Evolutionary conservation across 2,329 filamentous ascomycete species (phyloP), one percentile per base, ranked within the genome.

Genomic region (Hypoxylon sp.): DNA sequence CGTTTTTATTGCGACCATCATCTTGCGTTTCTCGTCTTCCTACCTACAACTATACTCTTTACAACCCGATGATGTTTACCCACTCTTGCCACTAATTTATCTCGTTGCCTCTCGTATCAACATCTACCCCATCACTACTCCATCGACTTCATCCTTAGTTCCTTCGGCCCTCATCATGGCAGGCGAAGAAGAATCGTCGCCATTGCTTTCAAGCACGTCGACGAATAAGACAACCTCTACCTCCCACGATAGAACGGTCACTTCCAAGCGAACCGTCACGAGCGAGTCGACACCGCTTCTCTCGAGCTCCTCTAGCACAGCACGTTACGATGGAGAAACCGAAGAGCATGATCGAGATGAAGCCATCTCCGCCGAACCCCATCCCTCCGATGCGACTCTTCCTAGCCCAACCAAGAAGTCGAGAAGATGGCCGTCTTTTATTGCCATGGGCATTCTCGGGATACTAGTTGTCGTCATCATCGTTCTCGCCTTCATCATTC

Each of bases 401-500:
- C 27, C 57, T 17, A 66, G 63, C n/a, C 65, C 67, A 4, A 62
- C 69, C 4, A 79, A 75, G 55, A 73, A 71, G 33, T 70, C 75
- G 62, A 78, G 79, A 64, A 80, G 87, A 77, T 96, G 91, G 91
- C 88, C 91, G 7, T 94, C 89, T 31, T 79, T 92, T 26, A 80
- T 96, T 31, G 89, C 93, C 24, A 84, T 97, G 60, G 66, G 82
- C 1, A 55, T 89, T 2, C 77, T 98, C 7, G 89, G 83, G 45
- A 65, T 84, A 1, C 69, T 87, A 5, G 80, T 88, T 4, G 67
- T 94, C 18, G 72, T 81, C 23, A 91, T 96, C 66, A 87, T 97
- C 56, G 75, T 89, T 13, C 78, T 94, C 53, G 91, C 88, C 13
- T 97, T 97, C 76, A 83, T 96, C 50, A 85, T 89, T 0, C 93